Evolutionary conservation across 176 grass and related monocot species (phyloP), one percentile per base, ranked within the genome.

Genomic region (Canna indica): DNA sequence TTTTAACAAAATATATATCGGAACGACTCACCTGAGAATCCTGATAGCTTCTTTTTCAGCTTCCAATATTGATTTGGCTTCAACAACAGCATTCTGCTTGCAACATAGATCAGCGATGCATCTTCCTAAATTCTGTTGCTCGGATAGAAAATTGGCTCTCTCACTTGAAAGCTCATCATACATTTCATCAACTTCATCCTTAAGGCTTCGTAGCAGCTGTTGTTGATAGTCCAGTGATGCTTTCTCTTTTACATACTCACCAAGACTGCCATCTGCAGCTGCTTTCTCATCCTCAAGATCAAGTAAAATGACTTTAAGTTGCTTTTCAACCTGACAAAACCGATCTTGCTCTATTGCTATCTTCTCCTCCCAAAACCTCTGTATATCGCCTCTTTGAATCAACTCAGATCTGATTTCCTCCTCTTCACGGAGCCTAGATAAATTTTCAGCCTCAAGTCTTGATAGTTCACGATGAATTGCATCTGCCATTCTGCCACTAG

Each of bases 351-450:
- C 86, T 42, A 71, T 74, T 70, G 75, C 80, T 7, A 90, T 47
- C 77, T 80, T 88, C 35, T 45, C 77, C 70, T 90, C 85, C 94
- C 94, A 99, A 61, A 71, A 76, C 35, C 68, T 78, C 62, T 85
- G 78, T 73, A 99, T 99, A 77, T 99, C 86, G 29, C 89, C 89
- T 83, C 75, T 88, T 68, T 58, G 69, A 47, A 69, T 82, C 69
- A 99, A 83, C 14, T 99, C 89, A 64, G 78, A 72, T 77, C 77
- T 82, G 61, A 99, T 93, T 79, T 93, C 94, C 81, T 86, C 82
- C 79, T 84, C 81, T 64, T 68, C 89, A 76, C 75, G 79, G 62
- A 85, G 69, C 57, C 73, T 80, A 20, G 79, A 85, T 36, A 77
- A 66, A 22, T 91, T 85, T 73, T 90, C 89, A 73, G 52, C 69